Conservation (phyloP, 441 rosid species). For the Adansonia madagascariensis region DNA sequence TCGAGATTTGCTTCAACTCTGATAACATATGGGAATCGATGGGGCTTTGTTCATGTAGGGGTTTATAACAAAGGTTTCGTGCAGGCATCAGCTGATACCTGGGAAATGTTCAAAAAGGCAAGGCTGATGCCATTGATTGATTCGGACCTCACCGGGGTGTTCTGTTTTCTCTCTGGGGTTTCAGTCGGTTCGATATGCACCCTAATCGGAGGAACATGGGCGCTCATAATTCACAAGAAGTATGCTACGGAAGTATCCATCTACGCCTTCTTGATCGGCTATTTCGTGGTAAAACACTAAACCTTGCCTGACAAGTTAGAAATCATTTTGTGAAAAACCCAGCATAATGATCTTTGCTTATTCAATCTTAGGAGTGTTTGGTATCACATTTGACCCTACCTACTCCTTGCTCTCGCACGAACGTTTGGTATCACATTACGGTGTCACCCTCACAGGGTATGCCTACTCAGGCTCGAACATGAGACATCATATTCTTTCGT, state of each 20-base stretch:
- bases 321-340: background rate
- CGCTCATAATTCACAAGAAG: conserved; percentile 48
- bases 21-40: conserved; percentile 57
- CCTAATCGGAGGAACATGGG: conserved; percentile 70
- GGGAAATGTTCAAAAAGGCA: conserved; percentile 53
- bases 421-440: no score
- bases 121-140: conserved; percentile 57
- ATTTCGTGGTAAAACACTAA: conserved; percentile 59
- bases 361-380: no score
- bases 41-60: conserved; percentile 87
- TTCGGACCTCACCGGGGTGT: conserved; percentile 72
- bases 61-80: conserved; percentile 62
- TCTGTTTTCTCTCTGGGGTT: conserved; percentile 69
- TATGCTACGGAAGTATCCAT: conserved; percentile 65
- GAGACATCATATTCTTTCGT: no score
- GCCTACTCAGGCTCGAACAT: no score
- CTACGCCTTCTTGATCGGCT: conserved; percentile 75
- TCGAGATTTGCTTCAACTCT: conserved; percentile 53
- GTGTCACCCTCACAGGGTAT: no score
- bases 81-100: conserved; percentile 66
- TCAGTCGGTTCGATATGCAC: conserved; percentile 60
- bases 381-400: no score
- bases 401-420: no score
- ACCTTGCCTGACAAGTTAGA: background rate
- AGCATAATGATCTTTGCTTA: no score